Evolutionary conservation across 2,329 filamentous ascomycete genomes (phyloP), one percentile per base, ranked within the genome.

Genomic region (Phyllosticta citrichinensis): DNA sequence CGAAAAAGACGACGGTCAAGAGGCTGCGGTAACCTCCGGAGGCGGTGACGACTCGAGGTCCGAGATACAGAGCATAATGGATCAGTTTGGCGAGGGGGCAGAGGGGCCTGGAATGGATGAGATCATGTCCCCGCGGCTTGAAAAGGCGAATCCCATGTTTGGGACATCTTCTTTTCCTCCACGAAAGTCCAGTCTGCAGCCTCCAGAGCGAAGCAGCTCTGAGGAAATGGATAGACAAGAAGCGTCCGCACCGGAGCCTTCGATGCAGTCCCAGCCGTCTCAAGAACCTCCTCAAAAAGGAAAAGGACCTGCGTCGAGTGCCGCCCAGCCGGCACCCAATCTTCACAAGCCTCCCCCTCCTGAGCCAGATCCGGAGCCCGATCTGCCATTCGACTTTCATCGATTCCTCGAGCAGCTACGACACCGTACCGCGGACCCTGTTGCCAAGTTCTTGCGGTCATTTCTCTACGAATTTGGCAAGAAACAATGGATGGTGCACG

Each of bases 401-500:
- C 85, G 94, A 17, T 99, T 99, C 71, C 79, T 99, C 55, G 94
- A 97, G 73, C 94, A 99, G 74, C 80, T 99, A 33, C 87, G 94
- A 63, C 94, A 99, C 75, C 90, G 93, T 66, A 96, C 95, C 62
- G 95, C 94, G n/a, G 95, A 99, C 69, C 94, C 95, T 0, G 93
- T 99, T 2, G 95, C 95, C 5, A 88, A 93, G 65, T 99, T 97
- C 70, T 81, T 99, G 54, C 89, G 95, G 65, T 97, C 94, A 0
- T 99, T 99, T 69, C 77, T 99, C 30, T 86, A 85, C 56, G 95
- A 99, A 73, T 99, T 99, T 75, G 90, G 86, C 40, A 99, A 97
- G 78, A 90, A 92, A 67, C 94, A 97, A 74, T 99, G 94, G 94
- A 96, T 96, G 89, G 94, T 97, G 6, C 94, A 99, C 72, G 94